Base-by-base conservation (phyloP, 2,329 filamentous ascomycete genomes). In the Cordyceps cicadae region DNA sequence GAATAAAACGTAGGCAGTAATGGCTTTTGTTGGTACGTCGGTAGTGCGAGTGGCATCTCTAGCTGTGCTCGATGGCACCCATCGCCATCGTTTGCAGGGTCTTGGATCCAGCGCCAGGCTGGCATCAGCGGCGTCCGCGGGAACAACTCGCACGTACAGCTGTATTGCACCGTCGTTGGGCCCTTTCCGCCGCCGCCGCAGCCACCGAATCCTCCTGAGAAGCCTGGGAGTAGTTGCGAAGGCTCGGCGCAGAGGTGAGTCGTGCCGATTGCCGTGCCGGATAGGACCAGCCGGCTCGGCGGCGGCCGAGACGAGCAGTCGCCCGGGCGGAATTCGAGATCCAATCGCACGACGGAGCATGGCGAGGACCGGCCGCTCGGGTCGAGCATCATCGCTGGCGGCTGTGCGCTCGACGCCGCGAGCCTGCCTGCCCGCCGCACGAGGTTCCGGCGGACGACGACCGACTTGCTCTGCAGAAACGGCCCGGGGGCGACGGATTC, bases 311-410 rank as follows among this genome's bases (percentile, higher is more conserved):
- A 45, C 17, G 21, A 34, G 11, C 26, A 4, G 8, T 48, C 39
- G 26, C n/a, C 26, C n/a, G 56, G 49, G 19, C 12, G 17, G 15
- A 59, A 59, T 12, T 46, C 56, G 19, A 59, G 56, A 15, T 53
- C 24, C 9, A 53, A 17, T 14, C n/a, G 49, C 29, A 53, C 11
- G 26, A 53, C 24, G 3, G 49, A 59, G 19, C 48, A 59, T 4
- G 56, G 49, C 8, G 56, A 59, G n/a, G 56, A 52, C 12, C 37
- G 37, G n/a, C 49, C 49, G 8, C 37, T 37, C 8, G 56, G 49
- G n/a, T 59, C 56, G 8, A 59, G 49, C 56, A 59, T 59, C 49
- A 59, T 51, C 17, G 56, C 56, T 11, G 56, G 49, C 14, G 56
- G 57, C 39, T 59, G 57, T 39, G n/a, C 24, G 29, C 57, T 48